These are phyloP conservation scores for Coffea humblotiana DNA, from an alignment of 305 asterid genomes.

Conservation along the genomic window DNA sequence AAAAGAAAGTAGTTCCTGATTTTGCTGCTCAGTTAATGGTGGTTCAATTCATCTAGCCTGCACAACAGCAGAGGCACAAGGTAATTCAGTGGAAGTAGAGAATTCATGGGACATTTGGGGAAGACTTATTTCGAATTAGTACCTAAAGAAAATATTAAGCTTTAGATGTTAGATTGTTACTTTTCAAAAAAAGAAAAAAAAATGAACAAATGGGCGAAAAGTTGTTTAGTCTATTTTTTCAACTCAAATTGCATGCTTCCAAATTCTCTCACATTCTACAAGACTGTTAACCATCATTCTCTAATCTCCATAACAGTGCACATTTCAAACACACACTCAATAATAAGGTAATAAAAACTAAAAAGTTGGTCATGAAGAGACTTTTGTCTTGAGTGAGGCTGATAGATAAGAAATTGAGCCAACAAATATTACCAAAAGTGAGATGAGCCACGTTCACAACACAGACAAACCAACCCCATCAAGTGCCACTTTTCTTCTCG, in stretches of 20 bases:
- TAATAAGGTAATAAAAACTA: conserved; percentile 49
- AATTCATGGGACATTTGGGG: too few species aligned
- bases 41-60: too few species aligned
- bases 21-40: too few species aligned
- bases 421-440: conserved; percentile 28
- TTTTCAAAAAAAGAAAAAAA: too few species aligned
- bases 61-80: too few species aligned
- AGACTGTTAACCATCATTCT: conserved; percentile 16
- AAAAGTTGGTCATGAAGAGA: conserved; percentile 45
- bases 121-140: too few species aligned
- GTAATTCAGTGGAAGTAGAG: too few species aligned
- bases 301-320: not conserved
- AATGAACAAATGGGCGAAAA: not conserved
- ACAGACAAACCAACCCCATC: conserved; percentile 35
- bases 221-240: not conserved
- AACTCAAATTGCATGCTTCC: conserved; percentile 1
- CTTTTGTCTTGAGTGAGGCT: conserved; percentile 48
- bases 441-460: conserved; percentile 33
- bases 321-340: conserved; percentile 18
- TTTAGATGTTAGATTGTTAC: too few species aligned
- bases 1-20: too few species aligned
- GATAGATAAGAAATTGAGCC: conserved; percentile 25
- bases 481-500: conserved; percentile 42
- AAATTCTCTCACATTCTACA: conserved; percentile 8
- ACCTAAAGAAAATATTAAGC: too few species aligned